Conservation (phyloP, 1,284 basidiomycete genomes). For the Malassezia caprae region DNA sequence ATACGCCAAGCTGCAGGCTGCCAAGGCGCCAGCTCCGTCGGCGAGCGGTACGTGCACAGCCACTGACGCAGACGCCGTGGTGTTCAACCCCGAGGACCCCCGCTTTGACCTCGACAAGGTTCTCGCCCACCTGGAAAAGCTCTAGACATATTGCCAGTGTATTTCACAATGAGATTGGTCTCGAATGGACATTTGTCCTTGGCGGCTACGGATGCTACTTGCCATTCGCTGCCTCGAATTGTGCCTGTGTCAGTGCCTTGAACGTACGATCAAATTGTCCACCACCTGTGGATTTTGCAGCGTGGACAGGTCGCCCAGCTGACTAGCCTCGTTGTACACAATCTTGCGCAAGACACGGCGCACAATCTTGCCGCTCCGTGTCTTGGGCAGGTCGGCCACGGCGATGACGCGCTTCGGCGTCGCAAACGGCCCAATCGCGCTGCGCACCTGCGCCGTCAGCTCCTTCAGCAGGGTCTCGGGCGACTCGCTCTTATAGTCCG, state of each 20-base stretch:
- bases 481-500: slow-evolving; percentile 65
- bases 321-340: slow-evolving; percentile 80
- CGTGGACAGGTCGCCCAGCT: slow-evolving; percentile 76
- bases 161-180: neutral
- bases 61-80: neutral
- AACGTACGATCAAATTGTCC: slow-evolving; percentile 28
- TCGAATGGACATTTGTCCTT: neutral
- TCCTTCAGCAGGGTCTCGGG: slow-evolving; percentile 72
- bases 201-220: neutral
- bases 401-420: slow-evolving; percentile 78
- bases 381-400: slow-evolving; percentile 84
- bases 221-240: neutral
- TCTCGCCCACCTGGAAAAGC: slow-evolving; percentile 10
- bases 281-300: slow-evolving; percentile 59
- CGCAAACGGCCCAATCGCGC: slow-evolving; percentile 57
- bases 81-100: slow-evolving; percentile 18
- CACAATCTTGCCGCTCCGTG: slow-evolving; percentile 93
- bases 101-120: slow-evolving; percentile 18
- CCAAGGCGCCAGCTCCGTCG: slow-evolving; percentile 16
- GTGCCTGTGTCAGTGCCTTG: slow-evolving; percentile 1
- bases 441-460: slow-evolving; percentile 78
- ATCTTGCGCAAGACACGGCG: slow-evolving; percentile 90
- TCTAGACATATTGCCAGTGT: neutral
- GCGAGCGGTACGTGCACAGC: neutral
- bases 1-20: slow-evolving; percentile 57